Percentiles rank a stretch among this genome's conserved stretches.
Conservation (phyloP, 805 yeast genomes). For the Debaryomyces maramus region DNA sequence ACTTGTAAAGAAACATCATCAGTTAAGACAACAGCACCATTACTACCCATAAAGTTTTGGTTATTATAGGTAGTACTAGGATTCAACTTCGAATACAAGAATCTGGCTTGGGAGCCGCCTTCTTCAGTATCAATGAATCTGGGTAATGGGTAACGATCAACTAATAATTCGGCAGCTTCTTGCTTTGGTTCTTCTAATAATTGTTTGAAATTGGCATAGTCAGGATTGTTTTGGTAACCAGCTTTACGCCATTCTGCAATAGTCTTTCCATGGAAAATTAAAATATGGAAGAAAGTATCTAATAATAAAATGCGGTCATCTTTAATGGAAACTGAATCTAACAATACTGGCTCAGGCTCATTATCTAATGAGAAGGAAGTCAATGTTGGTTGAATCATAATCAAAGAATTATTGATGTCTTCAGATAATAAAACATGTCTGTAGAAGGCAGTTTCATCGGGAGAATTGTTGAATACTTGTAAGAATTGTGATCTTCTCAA, state of each 20-base stretch:
- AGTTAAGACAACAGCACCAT: conserved; percentile 82
- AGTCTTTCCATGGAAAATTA: conserved; percentile 92
- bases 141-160: conserved; percentile 96
- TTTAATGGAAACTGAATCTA: conserved; percentile 89
- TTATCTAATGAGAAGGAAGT: conserved; percentile 73
- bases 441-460: conserved; percentile 97
- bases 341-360: conserved; percentile 80
- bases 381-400: conserved; percentile 97
- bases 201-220: conserved; percentile 82
- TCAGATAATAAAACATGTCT: conserved; percentile 90
- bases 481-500: conserved; percentile 94
- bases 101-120: conserved; percentile 98
- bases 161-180: conserved; percentile 89
- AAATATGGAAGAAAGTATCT: conserved; percentile 95
- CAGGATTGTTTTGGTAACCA: conserved; percentile 89
- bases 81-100: conserved; percentile 89
- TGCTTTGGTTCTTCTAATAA: conserved; percentile 84
- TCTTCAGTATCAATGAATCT: conserved; percentile 96
- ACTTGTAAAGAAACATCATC: conserved; percentile 95
- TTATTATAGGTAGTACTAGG: conserved; percentile 85
- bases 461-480: conserved; percentile 96
- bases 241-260: conserved; percentile 96
- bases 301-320: conserved; percentile 84
- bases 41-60: conserved; percentile 46
- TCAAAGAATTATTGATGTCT: conserved; percentile 87